Conservation (phyloP, 176 grass and related monocot genomes). For the Bromus sterilis region DNA sequence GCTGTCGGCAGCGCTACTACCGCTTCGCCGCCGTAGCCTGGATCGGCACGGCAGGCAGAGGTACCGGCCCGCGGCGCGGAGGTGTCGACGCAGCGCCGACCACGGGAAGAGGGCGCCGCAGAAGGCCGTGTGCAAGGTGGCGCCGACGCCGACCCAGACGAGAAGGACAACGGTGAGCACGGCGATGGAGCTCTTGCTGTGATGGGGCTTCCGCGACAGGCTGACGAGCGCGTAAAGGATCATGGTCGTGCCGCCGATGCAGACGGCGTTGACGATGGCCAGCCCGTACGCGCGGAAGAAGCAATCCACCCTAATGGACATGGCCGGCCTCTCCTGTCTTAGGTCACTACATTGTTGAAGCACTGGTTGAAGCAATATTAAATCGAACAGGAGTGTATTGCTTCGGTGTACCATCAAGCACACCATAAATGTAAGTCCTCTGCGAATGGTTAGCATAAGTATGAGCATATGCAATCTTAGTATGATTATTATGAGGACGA, state of each 20-base stretch:
- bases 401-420: too few relatives aligned
- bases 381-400: too few relatives aligned
- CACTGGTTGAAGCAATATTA: too few relatives aligned
- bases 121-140: not conserved
- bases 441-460: too few relatives aligned
- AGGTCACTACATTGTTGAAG: too few relatives aligned
- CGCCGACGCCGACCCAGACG: not conserved
- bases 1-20: too few relatives aligned
- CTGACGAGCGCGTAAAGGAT: not conserved
- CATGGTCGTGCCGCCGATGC: not conserved
- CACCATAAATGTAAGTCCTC: too few relatives aligned
- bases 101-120: not conserved
- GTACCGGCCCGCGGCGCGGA: not conserved
- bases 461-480: too few relatives aligned
- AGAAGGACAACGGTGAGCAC: not conserved
- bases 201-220: not conserved
- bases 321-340: too few relatives aligned
- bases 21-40: too few relatives aligned
- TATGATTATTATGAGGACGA: too few relatives aligned
- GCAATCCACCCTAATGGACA: not conserved
- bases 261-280: not conserved
- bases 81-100: not conserved
- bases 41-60: too few relatives aligned
- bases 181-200: not conserved
- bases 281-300: not conserved